These are phyloP conservation scores for Pedinophyceae sp. DNA, from an alignment of 139 green algal species.

Conservation along the genomic window DNA sequence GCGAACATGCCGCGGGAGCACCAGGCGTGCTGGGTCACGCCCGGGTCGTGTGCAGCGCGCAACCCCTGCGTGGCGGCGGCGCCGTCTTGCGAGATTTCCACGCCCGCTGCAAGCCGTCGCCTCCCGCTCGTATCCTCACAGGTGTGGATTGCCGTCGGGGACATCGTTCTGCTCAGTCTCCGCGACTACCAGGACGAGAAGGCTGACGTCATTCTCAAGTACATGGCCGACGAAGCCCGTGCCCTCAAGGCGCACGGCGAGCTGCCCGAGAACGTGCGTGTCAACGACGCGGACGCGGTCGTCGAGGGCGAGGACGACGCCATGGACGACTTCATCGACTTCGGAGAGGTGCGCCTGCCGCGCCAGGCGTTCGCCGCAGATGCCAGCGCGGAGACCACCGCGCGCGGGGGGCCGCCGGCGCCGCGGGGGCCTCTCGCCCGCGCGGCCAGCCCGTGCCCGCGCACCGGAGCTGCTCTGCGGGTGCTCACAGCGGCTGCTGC, in stretches of 20 bases:
- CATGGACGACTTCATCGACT: conserved; percentile 33
- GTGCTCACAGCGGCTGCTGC: too few species aligned
- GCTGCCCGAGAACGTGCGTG: conserved; percentile 74
- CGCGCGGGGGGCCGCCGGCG: too few species aligned
- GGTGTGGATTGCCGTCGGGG: conserved; percentile 46
- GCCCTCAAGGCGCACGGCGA: conserved; percentile 91
- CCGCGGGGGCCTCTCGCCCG: too few species aligned
- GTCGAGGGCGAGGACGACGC: conserved; percentile 30
- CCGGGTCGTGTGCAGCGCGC: neutral
- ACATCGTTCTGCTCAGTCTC: conserved; percentile 93
- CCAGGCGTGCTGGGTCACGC: neutral
- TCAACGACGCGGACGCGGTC: conserved; percentile 49
- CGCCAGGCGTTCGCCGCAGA: too few species aligned
- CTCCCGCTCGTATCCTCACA: neutral
- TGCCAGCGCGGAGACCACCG: too few species aligned
- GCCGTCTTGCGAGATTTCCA: neutral
- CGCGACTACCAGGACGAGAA: conserved; percentile 99
- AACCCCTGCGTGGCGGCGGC: neutral
- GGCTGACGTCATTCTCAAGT: conserved; percentile 99
- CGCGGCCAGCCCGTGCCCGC: too few species aligned
- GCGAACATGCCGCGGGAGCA: too few species aligned
- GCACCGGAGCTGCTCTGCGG: too few species aligned
- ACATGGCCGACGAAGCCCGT: conserved; percentile 67
- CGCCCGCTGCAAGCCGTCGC: neutral
- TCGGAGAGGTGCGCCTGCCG: too few species aligned